Percentiles rank a stretch among this genome's conserved stretches.
These are phyloP conservation scores for Nakataea oryzae DNA, from an alignment of 2,329 filamentous ascomycete genomes.

Conservation along the genomic window DNA sequence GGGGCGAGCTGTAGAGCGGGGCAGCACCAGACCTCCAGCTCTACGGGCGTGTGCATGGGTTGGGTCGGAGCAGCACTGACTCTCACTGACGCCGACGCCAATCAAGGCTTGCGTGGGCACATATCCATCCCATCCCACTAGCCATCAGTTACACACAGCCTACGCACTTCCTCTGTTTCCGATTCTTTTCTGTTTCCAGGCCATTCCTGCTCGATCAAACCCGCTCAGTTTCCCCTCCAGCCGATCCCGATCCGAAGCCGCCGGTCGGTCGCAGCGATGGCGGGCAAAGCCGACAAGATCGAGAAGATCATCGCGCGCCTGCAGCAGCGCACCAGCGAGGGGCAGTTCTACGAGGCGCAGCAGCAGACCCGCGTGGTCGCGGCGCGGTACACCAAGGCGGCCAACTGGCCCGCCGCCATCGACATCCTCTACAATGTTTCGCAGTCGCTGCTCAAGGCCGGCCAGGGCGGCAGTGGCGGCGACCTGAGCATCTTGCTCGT, in stretches of 20 bases:
- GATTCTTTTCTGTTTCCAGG: too few relatives aligned
- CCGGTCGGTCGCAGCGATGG: background rate
- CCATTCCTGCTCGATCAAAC: background rate
- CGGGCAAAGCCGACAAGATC: constrained; percentile 32
- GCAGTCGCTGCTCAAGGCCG: constrained; percentile 75
- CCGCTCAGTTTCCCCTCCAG: background rate
- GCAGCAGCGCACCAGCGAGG: constrained; percentile 48
- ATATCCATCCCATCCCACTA: background rate
- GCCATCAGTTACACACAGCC: background rate
- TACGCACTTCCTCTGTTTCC: background rate
- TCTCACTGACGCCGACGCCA: background rate
- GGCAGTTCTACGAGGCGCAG: constrained; percentile 95
- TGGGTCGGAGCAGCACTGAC: background rate
- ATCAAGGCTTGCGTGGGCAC: background rate
- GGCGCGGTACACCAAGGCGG: constrained; percentile 81
- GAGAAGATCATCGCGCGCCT: constrained; percentile 53
- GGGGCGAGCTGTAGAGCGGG: background rate
- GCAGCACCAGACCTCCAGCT: background rate
- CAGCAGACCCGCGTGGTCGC: constrained; percentile 96
- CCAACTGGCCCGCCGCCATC: constrained; percentile 75
- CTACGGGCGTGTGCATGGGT: background rate
- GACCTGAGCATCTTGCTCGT: constrained; percentile 81
- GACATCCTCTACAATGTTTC: constrained; percentile 81
- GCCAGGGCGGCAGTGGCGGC: constrained; percentile 87
- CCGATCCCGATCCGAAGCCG: background rate